Evolutionary conservation across 2,329 filamentous ascomycete species (phyloP), one percentile per base, ranked within the genome.

Genomic region (Ascosphaera acerosa): DNA sequence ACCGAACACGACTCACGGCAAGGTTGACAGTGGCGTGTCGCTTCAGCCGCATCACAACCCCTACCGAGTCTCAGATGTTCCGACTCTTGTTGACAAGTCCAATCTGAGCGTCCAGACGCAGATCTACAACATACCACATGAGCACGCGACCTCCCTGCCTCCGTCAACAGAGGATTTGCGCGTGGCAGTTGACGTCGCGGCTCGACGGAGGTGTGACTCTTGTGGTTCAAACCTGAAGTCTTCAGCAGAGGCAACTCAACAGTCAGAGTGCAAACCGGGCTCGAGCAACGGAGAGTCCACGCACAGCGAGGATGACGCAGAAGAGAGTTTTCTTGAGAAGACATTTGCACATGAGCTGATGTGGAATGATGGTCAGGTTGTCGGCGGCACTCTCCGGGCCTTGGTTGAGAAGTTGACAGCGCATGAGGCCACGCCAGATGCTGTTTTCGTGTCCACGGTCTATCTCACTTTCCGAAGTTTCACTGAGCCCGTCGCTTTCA

Each of bases 401-500:
- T 58, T 97, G 17, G 74, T 97, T n/a, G 87, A 97, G 57, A 73
- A 81, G 38, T 65, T 97, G 26, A 94, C 87, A 1, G 80, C 77
- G 0, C 81, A 90, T 47, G 80, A 92, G 48, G 76, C 80, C 1
- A 90, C 84, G 0, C 87, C 87, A 0, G 84, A 94, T 46, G 70
- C 77, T 12, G 68, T 77, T 44, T 94, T 94, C 42, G 78, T 91
- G 26, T 82, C 80, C 2, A 80, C 87, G 0, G 94, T 97, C 47
- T 94, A 89, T 47, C 70, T 94, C 17, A 97, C 87, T 1, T 97
- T 97, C 56, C 70, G 87, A 32, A 66, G 90, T 7, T 97, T 97
- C 47, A 81, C 80, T 38, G 76, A 75, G 0, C 81, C 87, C 0
- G 48, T 64, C 4, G 70, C 77, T 36, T 66, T 97, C 37, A 76